Percentiles rank a stretch among this genome's conserved stretches.
Conservation (phyloP, 1,284 basidiomycete genomes). For the Irpex sp. region DNA sequence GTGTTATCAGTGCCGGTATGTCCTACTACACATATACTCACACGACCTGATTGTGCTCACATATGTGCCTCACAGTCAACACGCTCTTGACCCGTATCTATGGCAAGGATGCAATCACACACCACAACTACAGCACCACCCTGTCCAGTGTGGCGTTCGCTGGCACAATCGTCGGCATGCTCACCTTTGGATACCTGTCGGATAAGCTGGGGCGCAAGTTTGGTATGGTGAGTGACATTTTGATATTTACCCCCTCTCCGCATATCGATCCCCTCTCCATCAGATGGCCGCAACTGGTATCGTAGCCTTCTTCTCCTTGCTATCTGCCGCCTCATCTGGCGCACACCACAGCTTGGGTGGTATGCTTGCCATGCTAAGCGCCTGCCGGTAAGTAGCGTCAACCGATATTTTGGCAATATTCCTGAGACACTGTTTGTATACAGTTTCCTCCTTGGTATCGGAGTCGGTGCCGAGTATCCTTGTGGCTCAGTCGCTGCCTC, state of each 20-base stretch:
- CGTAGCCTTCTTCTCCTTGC: conserved; percentile 74
- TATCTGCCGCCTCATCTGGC: conserved; percentile 80
- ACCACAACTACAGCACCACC: conserved; percentile 55
- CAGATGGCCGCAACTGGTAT: conserved; percentile 77
- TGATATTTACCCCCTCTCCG: not conserved
- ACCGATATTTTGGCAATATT: not conserved
- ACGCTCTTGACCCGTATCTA: conserved; percentile 54
- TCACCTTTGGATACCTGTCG: conserved; percentile 72
- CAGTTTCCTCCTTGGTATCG: conserved; percentile 79
- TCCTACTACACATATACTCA: conserved; percentile 12
- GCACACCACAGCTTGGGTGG: conserved; percentile 69
- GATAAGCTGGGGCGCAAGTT: conserved; percentile 88
- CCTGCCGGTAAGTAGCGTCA: conserved; percentile 59
- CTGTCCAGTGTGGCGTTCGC: conserved; percentile 74
- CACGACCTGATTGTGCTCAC: not conserved
- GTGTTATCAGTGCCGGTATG: conserved; percentile 72
- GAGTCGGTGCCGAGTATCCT: conserved; percentile 88
- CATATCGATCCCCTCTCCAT: conserved; percentile 2
- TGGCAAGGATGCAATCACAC: conserved; percentile 43
- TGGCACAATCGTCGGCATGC: conserved; percentile 83
- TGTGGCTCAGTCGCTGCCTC: conserved; percentile 90
- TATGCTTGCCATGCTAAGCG: conserved; percentile 73
- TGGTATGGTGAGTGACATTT: conserved; percentile 62
- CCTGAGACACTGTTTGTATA: not conserved
- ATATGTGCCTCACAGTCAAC: conserved; percentile 35